Base-by-base conservation (phyloP, 495 filamentous ascomycete species). In the Penicillium maclennaniae region DNA sequence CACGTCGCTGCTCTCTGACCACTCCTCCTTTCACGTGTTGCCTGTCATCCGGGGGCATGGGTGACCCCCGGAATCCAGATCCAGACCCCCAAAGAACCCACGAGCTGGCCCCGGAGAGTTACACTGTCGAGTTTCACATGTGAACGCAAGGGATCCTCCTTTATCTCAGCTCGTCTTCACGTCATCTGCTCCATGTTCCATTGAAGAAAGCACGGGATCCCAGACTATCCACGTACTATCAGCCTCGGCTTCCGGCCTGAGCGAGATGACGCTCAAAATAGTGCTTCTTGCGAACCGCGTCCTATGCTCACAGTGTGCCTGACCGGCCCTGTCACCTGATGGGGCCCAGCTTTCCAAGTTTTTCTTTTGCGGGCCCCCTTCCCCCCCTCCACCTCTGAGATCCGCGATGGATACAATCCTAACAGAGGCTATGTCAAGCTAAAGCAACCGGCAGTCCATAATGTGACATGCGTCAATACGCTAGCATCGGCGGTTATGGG, bases 11-110 rank as follows among this genome's bases (percentile, higher is more conserved):
- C 31, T 15, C 23, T 20, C 26, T 53, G 50, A 38, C 49, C 54
- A 54, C 46, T 56, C 51, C 54, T 37, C 37, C 41, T 57, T 57
- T 57, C 58, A 57, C 58, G 50, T 57, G 54, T 31, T 37, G 26
- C 44, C 45, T 23, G 44, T 41, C 37, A 42, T 27, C 43, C 25
- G 38, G 40, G 45, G 52, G 20, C 20, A 38, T 38, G 14, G 15
- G n/a, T 27, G 31, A 34, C 31, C 31, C 31, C 23, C n/a, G n/a
- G n/a, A 31, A 9, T 9, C 28, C 27, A 31, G 27, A 31, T 12
- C 27, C 27, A 31, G 27, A 31, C 27, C 31, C 31, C 10, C 31
- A 4, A 12, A 14, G 31, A 34, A 14, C 31, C 5, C 31, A 34
- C 10, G 31, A 34, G 31, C 31, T 34, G n/a, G n/a, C n/a, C n/a